A percentile compares a stretch with the other conserved stretches of the same genome.
These are phyloP conservation scores for Aspergillus neotritici DNA, from an alignment of 2,329 filamentous ascomycete genomes.

Conservation along the genomic window DNA sequence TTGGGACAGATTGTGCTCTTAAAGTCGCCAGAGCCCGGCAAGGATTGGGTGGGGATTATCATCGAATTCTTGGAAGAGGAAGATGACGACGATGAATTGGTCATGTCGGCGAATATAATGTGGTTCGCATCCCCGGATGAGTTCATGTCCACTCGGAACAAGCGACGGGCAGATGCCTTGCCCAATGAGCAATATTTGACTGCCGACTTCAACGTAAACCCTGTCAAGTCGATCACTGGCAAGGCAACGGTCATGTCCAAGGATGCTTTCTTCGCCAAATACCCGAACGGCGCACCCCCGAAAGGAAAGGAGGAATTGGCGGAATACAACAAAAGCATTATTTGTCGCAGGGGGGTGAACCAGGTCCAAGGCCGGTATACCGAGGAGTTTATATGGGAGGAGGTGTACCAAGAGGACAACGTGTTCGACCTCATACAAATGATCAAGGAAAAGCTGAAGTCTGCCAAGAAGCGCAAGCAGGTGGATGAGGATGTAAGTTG, in stretches of 20 bases:
- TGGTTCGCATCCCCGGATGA: constrained; percentile 87
- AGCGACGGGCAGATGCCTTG: constrained; percentile 74
- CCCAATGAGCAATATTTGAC: constrained; percentile 91
- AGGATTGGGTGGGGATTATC: constrained; percentile 89
- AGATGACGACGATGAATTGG: constrained; percentile 49
- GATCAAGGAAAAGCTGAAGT: constrained; percentile 60
- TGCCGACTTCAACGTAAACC: constrained; percentile 78
- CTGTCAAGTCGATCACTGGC: constrained; percentile 82
- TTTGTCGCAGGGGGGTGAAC: constrained; percentile 86
- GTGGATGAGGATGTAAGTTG: constrained; percentile 34
- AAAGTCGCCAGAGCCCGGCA: constrained; percentile 78
- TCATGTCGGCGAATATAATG: constrained; percentile 80
- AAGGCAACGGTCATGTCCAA: constrained; percentile 75
- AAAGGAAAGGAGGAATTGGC: constrained; percentile 54
- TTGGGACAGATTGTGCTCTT: constrained; percentile 80
- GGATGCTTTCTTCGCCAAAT: constrained; percentile 59
- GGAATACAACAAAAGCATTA: constrained; percentile 77
- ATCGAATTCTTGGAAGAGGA: constrained; percentile 72
- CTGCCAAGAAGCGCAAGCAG: constrained; percentile 54
- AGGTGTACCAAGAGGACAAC: constrained; percentile 65
- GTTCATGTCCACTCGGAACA: constrained; percentile 77
- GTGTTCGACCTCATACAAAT: constrained; percentile 61
- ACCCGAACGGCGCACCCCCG: constrained; percentile 70
- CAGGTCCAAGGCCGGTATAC: constrained; percentile 86
- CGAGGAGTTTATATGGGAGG: constrained; percentile 86